A percentile compares a stretch with the other conserved stretches of the same genome.
Evolutionary conservation across 495 filamentous ascomycete species (phyloP).

Genomic region (Penicillium cosmopolitanum): DNA sequence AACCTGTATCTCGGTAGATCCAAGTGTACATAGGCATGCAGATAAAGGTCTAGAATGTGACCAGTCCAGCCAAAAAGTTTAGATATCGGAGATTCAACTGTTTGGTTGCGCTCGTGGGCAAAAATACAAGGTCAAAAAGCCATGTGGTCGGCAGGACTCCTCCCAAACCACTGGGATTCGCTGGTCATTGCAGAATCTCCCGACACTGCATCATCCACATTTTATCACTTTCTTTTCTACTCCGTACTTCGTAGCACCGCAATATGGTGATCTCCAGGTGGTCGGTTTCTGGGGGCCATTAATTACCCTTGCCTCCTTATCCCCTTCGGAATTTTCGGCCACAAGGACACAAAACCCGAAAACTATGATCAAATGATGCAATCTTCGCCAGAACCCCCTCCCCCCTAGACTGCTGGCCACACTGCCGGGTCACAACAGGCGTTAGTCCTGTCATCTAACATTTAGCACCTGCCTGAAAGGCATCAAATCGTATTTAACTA

Average conservation of each 20-base stretch:
- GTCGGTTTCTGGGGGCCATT: neutral
- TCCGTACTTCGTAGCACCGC: neutral
- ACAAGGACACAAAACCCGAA: constrained; percentile 3
- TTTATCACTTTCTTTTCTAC: neutral
- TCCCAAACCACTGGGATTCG: neutral
- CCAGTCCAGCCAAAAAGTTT: neutral
- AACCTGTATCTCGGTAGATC: no score
- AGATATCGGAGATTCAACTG: neutral
- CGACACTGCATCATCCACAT: neutral
- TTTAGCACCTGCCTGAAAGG: constrained; percentile 7
- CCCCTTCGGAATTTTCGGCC: neutral
- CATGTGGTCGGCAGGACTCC: neutral
- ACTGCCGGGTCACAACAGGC: constrained; percentile 1
- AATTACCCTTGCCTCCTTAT: neutral
- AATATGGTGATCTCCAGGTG: neutral
- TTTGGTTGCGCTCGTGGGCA: neutral
- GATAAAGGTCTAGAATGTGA: neutral
- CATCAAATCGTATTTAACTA: neutral
- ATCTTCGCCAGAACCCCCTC: neutral
- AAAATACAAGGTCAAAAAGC: neutral
- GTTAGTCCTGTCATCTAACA: neutral
- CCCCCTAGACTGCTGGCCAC: neutral
- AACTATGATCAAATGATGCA: neutral
- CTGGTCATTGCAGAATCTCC: neutral
- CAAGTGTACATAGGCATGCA: no score